Evolutionary conservation across 2,329 filamentous ascomycete species (phyloP).

Genomic region (Torrubiella hemipterigena): DNA sequence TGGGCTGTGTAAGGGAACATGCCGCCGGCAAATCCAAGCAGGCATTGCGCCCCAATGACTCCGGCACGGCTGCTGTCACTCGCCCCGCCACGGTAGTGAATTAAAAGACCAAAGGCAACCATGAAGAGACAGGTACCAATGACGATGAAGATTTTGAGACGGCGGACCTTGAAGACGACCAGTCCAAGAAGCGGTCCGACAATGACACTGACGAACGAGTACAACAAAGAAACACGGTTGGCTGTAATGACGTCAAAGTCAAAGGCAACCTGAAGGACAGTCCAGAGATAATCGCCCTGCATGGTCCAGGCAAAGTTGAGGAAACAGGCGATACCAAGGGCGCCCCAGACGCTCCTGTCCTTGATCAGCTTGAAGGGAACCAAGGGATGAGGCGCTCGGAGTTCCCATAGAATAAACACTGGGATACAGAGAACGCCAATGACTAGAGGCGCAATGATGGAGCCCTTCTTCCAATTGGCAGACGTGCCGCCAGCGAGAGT

Average conservation of each 20-base stretch:
- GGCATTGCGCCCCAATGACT: conserved; percentile 48
- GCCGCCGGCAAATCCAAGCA: conserved; percentile 51
- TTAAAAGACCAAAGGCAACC: conserved; percentile 54
- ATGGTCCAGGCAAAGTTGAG: conserved; percentile 50
- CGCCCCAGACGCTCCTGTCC: conserved; percentile 52
- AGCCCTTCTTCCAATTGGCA: conserved; percentile 23
- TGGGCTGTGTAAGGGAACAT: conserved; percentile 43
- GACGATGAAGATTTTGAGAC: conserved; percentile 53
- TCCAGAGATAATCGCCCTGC: conserved; percentile 53
- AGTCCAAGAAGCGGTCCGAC: conserved; percentile 43
- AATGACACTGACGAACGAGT: conserved; percentile 45
- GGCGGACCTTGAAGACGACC: conserved; percentile 43
- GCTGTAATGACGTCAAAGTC: conserved; percentile 43
- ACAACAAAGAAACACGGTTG: conserved; percentile 47
- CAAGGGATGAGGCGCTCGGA: conserved; percentile 38
- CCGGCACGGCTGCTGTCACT: conserved; percentile 33
- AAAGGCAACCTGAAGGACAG: conserved; percentile 49
- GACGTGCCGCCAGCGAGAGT: conserved; percentile 31
- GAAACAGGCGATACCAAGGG: conserved; percentile 44
- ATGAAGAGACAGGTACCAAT: conserved; percentile 47
- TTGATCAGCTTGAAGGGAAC: conserved; percentile 49
- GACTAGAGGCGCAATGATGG: conserved; percentile 31
- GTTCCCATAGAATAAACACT: conserved; percentile 36
- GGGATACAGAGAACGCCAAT: conserved; percentile 35
- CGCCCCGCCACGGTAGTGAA: conserved; percentile 46